phyloP scores from a whole-genome alignment of 371 early-diverging fungal species.

The Lichtheimia ornata region DNA sequence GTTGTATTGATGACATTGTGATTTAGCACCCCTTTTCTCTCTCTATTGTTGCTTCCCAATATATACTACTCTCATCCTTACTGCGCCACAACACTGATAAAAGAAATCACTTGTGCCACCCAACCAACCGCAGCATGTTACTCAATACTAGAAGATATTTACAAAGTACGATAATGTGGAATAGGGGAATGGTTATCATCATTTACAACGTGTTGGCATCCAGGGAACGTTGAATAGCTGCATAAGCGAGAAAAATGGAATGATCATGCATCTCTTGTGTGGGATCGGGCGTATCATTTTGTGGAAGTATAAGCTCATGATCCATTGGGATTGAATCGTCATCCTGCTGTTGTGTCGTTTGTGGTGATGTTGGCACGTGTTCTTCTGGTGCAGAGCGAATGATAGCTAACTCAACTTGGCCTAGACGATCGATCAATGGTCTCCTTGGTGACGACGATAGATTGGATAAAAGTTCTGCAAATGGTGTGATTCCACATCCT shows the following conservation, averaged over 20 bases:
- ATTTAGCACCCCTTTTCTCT: not conserved
- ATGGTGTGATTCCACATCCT: conserved; percentile 21
- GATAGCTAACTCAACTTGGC: conserved; percentile 6
- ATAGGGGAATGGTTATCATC: not conserved
- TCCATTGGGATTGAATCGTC: too few relatives aligned
- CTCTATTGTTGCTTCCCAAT: not conserved
- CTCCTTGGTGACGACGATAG: conserved; percentile 2
- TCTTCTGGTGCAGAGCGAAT: conserved; percentile 11
- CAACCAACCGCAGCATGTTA: too few relatives aligned
- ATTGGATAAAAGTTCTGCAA: not conserved
- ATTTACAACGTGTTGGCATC: conserved; percentile 17
- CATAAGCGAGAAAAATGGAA: not conserved
- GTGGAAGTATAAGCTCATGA: not conserved
- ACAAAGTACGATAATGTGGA: not conserved
- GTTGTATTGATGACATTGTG: too few relatives aligned
- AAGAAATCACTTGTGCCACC: too few relatives aligned
- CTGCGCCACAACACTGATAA: too few relatives aligned
- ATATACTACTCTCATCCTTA: too few relatives aligned
- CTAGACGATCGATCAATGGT: conserved; percentile 9
- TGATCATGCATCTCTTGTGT: conserved; percentile 1
- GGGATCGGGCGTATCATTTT: not conserved
- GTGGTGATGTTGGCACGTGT: too few relatives aligned
- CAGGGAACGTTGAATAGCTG: conserved; percentile 10
- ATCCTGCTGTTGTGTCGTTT: too few relatives aligned
- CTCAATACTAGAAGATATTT: not conserved